Evolutionary conservation across 1,284 basidiomycete genomes (phyloP), one percentile per base, ranked within the genome.

Genomic region (Inonotus hispidus): DNA sequence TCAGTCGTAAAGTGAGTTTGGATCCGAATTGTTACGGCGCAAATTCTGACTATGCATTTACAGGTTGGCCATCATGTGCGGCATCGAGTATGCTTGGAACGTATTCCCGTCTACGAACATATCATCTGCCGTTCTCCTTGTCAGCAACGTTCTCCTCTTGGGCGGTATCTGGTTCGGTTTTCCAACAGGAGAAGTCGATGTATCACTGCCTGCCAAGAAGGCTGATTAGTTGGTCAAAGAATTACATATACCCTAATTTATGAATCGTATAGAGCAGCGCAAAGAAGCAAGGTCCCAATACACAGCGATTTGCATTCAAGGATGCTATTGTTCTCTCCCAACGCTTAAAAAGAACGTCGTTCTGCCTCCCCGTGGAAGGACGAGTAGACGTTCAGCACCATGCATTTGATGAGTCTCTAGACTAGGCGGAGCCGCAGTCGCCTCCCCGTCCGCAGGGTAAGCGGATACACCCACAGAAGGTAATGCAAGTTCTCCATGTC

Each of bases 1-100:
- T 50, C 82, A 16, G 38, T 75, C 25, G 6, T 88, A 21, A 88
- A 84, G 92, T 93, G 67, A 69, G 83, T 74, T 39, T 37, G 25
- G 8, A 37, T 38, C 29, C 46, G 43, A 3, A 23, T 39, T 32
- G 47, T 37, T 11, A 5, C 25, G 13, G 19, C 27, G 21, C 29
- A 56, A 52, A n/a, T 41, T 61, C 19, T 45, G 60, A 54, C 5
- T 27, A 35, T 56, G 32, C 8, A 57, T 14, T 49, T 54, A 25
- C 67, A 95, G 94, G 67, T 66, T 93, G 19, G 68, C 70, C 3
- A 68, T 94, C 8, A 74, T 92, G 23, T 63, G 77, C 1, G 77
- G 76, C 21, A 84, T 95, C 63, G 94, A 96, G 72, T 93, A 88
- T 70, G 83, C 90, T 3, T 96, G 94, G 92, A 91, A 93, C 66